Evolutionary conservation across 2,329 filamentous ascomycete genomes (phyloP), one percentile per base, ranked within the genome.

Genomic region (Neonectria punicea): DNA sequence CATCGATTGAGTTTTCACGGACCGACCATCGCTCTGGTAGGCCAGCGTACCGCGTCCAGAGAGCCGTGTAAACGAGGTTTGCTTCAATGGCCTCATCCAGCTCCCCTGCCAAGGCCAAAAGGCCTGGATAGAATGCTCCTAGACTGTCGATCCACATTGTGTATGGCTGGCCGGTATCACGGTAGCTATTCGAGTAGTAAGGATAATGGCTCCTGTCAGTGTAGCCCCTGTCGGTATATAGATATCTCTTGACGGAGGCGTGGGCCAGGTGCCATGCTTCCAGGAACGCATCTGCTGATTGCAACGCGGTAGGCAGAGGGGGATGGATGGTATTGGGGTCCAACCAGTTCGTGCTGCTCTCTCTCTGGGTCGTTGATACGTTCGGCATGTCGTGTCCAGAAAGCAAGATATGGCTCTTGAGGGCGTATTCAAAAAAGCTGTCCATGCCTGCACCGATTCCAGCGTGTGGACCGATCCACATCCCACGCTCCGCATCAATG

Each of bases 401-500:
- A 22, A 98, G 87, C 25, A 99, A 81, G 65, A 99, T 92, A 76
- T 97, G 90, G 18, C 94, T 94, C 80, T 99, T 99, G 74, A 98
- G 86, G 4, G 96, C 94, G 79, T 99, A 99, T 80, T 99, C 96
- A 75, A 97, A 98, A 81, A 99, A 99, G 80, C 94, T 98, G 81
- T 99, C 96, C 74, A 97, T 93, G 43, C 96, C 96, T 8, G 96
- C 96, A 54, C 96, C 96, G 72, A 99, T 97, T 32, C 96, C 95
- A n/a, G 95, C 91, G 77, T 93, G 94, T 2, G 92, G 87, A 9
- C 92, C 92, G 36, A 96, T 90, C 96, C 96, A 99, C 70, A 92
- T 86, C 0, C 95, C 96, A 30, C 89, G 92, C 76, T 98, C 95
- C 1, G 94, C 93, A 80, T 97, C 95, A 66, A 99, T 94, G 3